phyloP scores from a whole-genome alignment of 129 eudicot species.

The Tagetes patula region DNA sequence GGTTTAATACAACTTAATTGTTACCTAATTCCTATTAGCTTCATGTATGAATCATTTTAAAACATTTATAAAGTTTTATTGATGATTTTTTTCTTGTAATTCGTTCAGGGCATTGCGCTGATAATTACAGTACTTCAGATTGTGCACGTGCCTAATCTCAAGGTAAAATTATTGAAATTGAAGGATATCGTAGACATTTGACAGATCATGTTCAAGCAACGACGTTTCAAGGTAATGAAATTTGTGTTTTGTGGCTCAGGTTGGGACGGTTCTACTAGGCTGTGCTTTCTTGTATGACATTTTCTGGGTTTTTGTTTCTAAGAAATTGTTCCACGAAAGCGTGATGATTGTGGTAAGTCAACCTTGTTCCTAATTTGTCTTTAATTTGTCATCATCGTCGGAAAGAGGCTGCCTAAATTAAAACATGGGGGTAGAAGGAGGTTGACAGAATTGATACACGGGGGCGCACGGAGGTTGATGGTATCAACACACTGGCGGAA shows the following conservation, averaged over 20 bases:
- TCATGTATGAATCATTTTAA: neutral
- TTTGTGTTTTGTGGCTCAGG: slow-evolving; percentile 47
- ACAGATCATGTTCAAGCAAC: neutral
- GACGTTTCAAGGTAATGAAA: slow-evolving; percentile 2
- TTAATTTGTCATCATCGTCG: neutral
- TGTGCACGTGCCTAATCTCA: slow-evolving; percentile 86
- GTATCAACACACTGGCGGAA: too few species aligned
- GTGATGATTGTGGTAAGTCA: slow-evolving; percentile 91
- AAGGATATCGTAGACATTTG: slow-evolving; percentile 3
- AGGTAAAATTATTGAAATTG: slow-evolving; percentile 43
- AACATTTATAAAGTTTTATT: slow-evolving; percentile 8
- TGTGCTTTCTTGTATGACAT: slow-evolving; percentile 89
- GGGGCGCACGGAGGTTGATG: too few species aligned
- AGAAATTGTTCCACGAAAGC: slow-evolving; percentile 76
- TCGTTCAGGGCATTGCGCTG: slow-evolving; percentile 71
- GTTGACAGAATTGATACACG: too few species aligned
- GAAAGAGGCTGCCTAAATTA: too few species aligned
- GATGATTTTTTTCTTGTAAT: slow-evolving; percentile 27
- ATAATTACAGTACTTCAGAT: slow-evolving; percentile 87
- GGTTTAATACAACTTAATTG: neutral
- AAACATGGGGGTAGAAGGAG: too few species aligned
- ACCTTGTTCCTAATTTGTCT: slow-evolving; percentile 13
- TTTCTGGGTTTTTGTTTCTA: slow-evolving; percentile 86
- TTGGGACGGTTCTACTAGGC: slow-evolving; percentile 70
- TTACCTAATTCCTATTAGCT: neutral